phyloP scores from a whole-genome alignment of 148 eudicot species.

The Fagopyrum tataricum region DNA sequence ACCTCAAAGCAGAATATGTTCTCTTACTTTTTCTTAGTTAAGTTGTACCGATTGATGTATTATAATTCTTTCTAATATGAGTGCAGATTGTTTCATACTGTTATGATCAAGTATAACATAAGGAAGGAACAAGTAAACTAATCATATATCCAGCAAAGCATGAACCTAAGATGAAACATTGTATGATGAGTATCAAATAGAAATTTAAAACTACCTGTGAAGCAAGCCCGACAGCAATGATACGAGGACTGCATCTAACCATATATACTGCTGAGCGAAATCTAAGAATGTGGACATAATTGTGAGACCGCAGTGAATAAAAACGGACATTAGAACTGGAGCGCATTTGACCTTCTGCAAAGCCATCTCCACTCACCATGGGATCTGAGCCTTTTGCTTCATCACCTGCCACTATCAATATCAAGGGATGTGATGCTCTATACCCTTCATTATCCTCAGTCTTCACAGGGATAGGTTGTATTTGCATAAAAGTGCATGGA shows the following conservation, averaged over 20 bases:
- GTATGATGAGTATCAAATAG: slow-evolving; percentile 2
- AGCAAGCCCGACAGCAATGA: slow-evolving; percentile 69
- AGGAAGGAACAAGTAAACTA: neutral
- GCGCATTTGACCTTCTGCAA: slow-evolving; percentile 10
- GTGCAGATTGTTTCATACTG: neutral
- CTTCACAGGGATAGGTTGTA: slow-evolving; percentile 55
- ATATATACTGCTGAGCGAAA: slow-evolving; percentile 75
- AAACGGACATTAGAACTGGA: slow-evolving; percentile 30
- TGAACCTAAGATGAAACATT: neutral
- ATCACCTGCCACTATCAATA: slow-evolving; percentile 66
- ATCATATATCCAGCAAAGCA: neutral
- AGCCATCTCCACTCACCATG: slow-evolving; percentile 23
- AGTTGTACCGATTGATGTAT: neutral
- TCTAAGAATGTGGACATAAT: slow-evolving; percentile 61
- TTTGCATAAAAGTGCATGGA: slow-evolving; percentile 67
- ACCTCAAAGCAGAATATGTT: neutral
- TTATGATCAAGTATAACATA: neutral
- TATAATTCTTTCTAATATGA: neutral
- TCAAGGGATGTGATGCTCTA: slow-evolving; percentile 48
- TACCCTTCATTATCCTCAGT: slow-evolving; percentile 33
- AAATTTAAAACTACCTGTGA: slow-evolving; percentile 46
- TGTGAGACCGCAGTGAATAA: neutral
- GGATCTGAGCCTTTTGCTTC: slow-evolving; percentile 33
- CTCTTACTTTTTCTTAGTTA: neutral
- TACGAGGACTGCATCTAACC: slow-evolving; percentile 77